Conservation (phyloP, 2,329 filamentous ascomycete genomes). For the Aspergillus sp. region DNA sequence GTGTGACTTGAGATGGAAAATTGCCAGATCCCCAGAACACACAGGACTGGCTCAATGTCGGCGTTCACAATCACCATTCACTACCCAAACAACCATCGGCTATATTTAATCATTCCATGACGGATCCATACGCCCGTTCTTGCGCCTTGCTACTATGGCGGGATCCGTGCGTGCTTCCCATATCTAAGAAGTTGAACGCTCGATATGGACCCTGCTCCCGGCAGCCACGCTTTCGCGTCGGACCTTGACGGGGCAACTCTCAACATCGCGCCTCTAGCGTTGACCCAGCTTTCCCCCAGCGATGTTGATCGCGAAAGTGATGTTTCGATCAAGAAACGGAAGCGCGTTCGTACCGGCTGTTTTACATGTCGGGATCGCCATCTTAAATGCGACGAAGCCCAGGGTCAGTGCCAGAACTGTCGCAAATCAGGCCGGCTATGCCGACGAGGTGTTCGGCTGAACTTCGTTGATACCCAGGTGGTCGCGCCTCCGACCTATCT, state of each 20-base stretch:
- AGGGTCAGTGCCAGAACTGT: constrained; percentile 72
- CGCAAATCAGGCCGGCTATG: constrained; percentile 82
- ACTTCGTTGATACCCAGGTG: constrained; percentile 84
- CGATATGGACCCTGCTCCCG: background rate
- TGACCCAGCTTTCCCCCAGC: background rate
- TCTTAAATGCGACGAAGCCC: constrained; percentile 82
- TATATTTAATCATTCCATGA: background rate
- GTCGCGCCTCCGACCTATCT: constrained; percentile 64
- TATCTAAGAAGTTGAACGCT: background rate
- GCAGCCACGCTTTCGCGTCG: background rate
- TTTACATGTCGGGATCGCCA: constrained; percentile 87
- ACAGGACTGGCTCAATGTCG: background rate
- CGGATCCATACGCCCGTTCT: background rate
- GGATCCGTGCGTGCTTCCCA: background rate
- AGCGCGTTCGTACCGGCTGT: constrained; percentile 84
- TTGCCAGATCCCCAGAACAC: background rate
- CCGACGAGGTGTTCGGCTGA: constrained; percentile 81
- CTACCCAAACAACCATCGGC: background rate
- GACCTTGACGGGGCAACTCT: background rate
- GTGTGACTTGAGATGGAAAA: background rate
- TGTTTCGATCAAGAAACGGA: constrained; percentile 60
- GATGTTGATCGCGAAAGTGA: constrained; percentile 27
- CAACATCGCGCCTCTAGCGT: background rate
- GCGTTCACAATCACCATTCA: background rate
- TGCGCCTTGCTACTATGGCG: background rate